Evolutionary conservation across 257 asterid species (phyloP).

Genomic region (Ehretia macrophylla): DNA sequence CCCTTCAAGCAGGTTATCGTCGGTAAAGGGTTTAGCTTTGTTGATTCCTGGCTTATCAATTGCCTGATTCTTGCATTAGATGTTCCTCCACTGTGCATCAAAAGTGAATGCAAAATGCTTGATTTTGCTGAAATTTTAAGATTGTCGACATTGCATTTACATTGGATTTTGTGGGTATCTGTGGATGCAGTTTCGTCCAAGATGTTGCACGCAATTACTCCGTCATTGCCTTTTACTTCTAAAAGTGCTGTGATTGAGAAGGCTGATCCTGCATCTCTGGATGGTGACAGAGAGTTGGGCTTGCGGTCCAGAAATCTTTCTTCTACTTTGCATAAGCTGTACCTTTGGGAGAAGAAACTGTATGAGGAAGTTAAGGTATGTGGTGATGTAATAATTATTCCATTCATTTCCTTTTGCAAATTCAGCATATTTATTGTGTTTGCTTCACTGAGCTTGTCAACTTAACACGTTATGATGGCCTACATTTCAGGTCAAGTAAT

Average conservation of each 20-base stretch:
- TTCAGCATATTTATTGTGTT: too few species aligned
- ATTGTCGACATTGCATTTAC: too few species aligned
- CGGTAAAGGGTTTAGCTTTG: too few species aligned
- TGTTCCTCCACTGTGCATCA: too few species aligned
- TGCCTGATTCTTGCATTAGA: neutral
- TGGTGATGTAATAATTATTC: conserved; percentile 4
- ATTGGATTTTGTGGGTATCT: too few species aligned
- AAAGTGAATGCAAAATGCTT: too few species aligned
- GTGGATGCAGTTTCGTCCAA: conserved; percentile 61
- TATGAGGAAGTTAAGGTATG: conserved; percentile 95
- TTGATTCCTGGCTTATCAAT: neutral
- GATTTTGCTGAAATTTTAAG: too few species aligned
- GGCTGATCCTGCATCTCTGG: conserved; percentile 47
- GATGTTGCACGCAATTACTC: conserved; percentile 59
- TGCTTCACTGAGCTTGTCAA: too few species aligned
- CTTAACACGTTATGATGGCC: too few species aligned
- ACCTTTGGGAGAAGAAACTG: conserved; percentile 96
- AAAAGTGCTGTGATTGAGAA: conserved; percentile 34
- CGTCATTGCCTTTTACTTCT: conserved; percentile 53
- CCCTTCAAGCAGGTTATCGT: too few species aligned
- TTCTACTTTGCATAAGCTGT: conserved; percentile 78
- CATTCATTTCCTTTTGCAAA: neutral
- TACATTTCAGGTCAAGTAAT: too few species aligned
- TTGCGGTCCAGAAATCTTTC: conserved; percentile 69
- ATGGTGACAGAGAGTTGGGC: conserved; percentile 54